Percentiles rank a stretch among this genome's conserved stretches.
Conservation (phyloP, 306 rosid species). For the Myrica gale region DNA sequence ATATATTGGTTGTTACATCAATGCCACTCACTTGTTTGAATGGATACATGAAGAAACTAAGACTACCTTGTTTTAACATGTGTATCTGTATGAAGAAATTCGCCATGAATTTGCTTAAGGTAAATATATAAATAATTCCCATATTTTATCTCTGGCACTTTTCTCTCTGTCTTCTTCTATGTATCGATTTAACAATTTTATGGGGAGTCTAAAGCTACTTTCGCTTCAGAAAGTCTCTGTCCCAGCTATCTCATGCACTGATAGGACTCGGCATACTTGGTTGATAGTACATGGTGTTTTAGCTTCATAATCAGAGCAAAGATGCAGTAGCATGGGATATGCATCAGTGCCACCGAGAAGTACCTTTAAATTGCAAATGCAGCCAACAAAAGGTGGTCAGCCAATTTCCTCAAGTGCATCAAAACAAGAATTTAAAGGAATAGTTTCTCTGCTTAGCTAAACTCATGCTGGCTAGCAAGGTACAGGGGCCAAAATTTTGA, state of each 20-base stretch:
- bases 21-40: slow-evolving; percentile 1
- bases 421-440: background rate
- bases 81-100: slow-evolving; percentile 14
- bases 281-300: slow-evolving; percentile 64
- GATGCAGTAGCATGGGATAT: slow-evolving; percentile 89
- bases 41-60: slow-evolving; percentile 19
- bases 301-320: slow-evolving; percentile 73
- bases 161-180: slow-evolving; percentile 8
- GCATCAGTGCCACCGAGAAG: slow-evolving; percentile 75
- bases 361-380: slow-evolving; percentile 54
- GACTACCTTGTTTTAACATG: slow-evolving; percentile 15
- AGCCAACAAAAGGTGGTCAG: slow-evolving; percentile 30
- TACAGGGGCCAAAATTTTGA: no score
- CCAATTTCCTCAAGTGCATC: slow-evolving; percentile 17
- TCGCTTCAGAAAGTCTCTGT: slow-evolving; percentile 22
- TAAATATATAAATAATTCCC: slow-evolving; percentile 8
- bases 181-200: slow-evolving; percentile 14
- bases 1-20: slow-evolving; percentile 24
- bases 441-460: background rate
- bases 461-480: background rate
- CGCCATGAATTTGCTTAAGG: slow-evolving; percentile 11
- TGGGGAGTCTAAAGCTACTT: background rate
- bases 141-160: slow-evolving; percentile 13
- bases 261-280: slow-evolving; percentile 58
- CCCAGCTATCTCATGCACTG: slow-evolving; percentile 47